Evolutionary conservation across 2,329 filamentous ascomycete species (phyloP).

Genomic region (Aspergillus pseudonomiae): DNA sequence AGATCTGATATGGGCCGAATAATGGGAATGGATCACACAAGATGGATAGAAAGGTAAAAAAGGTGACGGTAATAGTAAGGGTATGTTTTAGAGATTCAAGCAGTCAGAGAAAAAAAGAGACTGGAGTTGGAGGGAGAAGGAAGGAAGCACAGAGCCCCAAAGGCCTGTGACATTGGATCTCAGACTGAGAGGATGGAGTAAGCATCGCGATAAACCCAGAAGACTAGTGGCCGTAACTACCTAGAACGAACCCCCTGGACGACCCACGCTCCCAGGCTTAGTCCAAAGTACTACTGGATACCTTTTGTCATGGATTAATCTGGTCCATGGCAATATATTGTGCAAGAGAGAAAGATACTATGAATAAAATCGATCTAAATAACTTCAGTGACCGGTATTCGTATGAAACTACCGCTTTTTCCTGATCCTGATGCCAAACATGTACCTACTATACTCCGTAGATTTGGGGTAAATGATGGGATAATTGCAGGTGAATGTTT

Average conservation of each 20-base stretch:
- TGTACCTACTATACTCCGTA: background rate
- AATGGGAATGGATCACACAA: background rate
- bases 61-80: background rate
- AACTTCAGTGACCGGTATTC: background rate
- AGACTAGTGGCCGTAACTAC: background rate
- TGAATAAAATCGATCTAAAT: background rate
- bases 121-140: background rate
- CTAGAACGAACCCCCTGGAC: conserved; percentile 15
- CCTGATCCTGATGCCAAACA: background rate
- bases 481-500: background rate
- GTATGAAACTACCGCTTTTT: background rate
- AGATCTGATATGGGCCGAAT: background rate
- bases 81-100: background rate
- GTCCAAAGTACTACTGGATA: background rate
- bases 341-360: background rate
- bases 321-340: background rate
- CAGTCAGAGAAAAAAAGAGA: background rate
- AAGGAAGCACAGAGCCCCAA: background rate
- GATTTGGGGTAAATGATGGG: background rate
- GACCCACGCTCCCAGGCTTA: conserved; percentile 13
- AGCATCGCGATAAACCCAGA: background rate
- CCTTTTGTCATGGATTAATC: background rate
- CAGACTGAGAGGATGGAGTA: background rate
- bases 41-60: background rate
- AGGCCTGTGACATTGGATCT: conserved; percentile 1